Evolutionary conservation across 768 basidiomycete genomes (phyloP), one percentile per base, ranked within the genome.

Genomic region (Phylloporus scabripes): DNA sequence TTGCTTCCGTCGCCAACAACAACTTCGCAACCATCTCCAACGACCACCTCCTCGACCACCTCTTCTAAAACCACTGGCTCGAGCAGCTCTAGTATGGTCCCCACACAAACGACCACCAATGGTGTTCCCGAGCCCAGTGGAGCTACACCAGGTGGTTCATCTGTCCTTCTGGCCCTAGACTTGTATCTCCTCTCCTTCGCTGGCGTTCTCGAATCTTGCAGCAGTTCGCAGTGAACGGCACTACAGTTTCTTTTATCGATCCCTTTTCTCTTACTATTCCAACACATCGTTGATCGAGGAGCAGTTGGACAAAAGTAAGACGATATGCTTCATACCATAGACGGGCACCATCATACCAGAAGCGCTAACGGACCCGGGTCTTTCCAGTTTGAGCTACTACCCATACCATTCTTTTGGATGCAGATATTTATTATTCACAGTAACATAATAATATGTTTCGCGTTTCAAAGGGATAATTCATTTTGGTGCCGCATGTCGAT

Each of bases 351-450:
- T n/a, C 37, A 49, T 47, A 40, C 50, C 49, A 51, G 42, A 38
- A 45, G 31, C 36, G 45, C 50, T 53, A 46, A 64, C 47, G 61
- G 64, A 61, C 52, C 37, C 17, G 15, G 45, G 31, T 48, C 31
- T 55, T 51, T 52, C 42, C 50, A 51, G 52, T 54, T 39, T 42
- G 52, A 53, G 38, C 36, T 54, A 64, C 64, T 40, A 66, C 64
- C 64, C 66, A 48, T 45, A 43, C 46, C 49, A 61, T 61, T 48
- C 45, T 56, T 51, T 53, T 41, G 24, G 23, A 48, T 26, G 48
- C 48, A 49, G 26, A 44, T 50, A 31, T 34, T 47, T 49, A 41
- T 26, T 51, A 40, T 32, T 29, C 48, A 38, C 39, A 29, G 41
- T 58, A 24, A 29, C 48, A 48, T 42, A 40, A 21, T 39, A 18